Percentiles rank a stretch among this genome's conserved stretches.
Conservation (phyloP, 495 filamentous ascomycete genomes). For the Aspergillus affinis region DNA sequence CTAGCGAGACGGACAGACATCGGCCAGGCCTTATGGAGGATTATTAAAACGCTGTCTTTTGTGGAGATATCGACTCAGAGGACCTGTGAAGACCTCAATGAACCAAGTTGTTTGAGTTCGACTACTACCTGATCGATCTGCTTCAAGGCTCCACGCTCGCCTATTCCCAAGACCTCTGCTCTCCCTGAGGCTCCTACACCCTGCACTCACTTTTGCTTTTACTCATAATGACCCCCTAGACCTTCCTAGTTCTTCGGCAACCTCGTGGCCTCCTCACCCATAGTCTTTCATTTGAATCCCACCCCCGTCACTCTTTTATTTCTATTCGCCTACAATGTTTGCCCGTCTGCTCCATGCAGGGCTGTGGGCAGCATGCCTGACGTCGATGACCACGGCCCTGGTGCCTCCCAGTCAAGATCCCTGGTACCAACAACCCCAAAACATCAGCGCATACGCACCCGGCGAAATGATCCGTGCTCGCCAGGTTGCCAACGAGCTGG, state of each 20-base stretch:
- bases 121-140: background rate
- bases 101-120: background rate
- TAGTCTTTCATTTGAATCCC: background rate
- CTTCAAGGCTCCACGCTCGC: background rate
- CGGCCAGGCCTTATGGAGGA: background rate
- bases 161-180: background rate
- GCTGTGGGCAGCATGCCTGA: background rate
- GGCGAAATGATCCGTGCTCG: constrained; percentile 20
- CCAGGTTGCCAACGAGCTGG: constrained; percentile 7
- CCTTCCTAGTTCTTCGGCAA: background rate
- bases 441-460: constrained; percentile 10
- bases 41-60: too few species aligned
- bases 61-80: background rate
- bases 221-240: background rate
- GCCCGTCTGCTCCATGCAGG: background rate
- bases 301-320: background rate
- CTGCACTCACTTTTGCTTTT: background rate
- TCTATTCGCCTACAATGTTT: background rate
- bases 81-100: background rate
- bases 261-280: background rate
- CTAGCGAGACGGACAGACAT: background rate
- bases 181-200: background rate
- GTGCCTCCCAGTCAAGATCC: constrained; percentile 15
- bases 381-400: background rate
- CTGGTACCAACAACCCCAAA: constrained; percentile 16